These are phyloP conservation scores for Neoconidiobolus thromboides DNA, from an alignment of 371 early-diverging fungal genomes.

Conservation along the genomic window DNA sequence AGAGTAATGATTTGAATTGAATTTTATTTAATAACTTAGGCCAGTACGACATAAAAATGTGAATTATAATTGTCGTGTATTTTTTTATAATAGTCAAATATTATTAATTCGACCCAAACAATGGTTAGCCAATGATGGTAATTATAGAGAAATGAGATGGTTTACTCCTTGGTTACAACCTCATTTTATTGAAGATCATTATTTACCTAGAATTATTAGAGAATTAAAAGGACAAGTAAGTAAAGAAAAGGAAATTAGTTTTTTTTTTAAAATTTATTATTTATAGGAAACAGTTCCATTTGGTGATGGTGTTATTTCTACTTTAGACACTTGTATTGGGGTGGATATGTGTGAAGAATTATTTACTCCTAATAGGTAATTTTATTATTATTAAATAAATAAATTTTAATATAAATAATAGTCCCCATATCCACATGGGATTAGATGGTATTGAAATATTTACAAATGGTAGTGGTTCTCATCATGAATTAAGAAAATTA, in stretches of 20 bases:
- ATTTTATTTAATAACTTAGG: constrained; percentile 10
- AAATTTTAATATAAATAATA: constrained; percentile 13
- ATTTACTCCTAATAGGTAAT: constrained; percentile 70
- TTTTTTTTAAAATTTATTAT: not conserved
- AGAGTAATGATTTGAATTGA: too few relatives aligned
- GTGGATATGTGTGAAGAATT: constrained; percentile 94
- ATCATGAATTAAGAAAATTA: constrained; percentile 82
- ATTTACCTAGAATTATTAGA: constrained; percentile 62
- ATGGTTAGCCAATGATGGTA: constrained; percentile 88
- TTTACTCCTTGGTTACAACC: constrained; percentile 73
- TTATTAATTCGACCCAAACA: constrained; percentile 90
- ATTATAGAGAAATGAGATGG: constrained; percentile 90
- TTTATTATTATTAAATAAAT: not conserved
- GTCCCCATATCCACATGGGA: constrained; percentile 82
- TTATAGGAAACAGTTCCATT: constrained; percentile 34
- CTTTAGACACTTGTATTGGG: constrained; percentile 71
- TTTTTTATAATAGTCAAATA: constrained; percentile 61
- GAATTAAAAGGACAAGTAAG: constrained; percentile 51
- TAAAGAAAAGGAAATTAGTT: not conserved
- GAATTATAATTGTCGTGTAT: constrained; percentile 88
- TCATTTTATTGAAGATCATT: constrained; percentile 42
- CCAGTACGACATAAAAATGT: constrained; percentile 29
- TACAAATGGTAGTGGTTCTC: constrained; percentile 79
- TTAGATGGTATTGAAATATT: constrained; percentile 94
- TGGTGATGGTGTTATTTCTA: constrained; percentile 69